Conservation (phyloP, 2,329 filamentous ascomycete species). For the Aspergillus chevalieri region DNA sequence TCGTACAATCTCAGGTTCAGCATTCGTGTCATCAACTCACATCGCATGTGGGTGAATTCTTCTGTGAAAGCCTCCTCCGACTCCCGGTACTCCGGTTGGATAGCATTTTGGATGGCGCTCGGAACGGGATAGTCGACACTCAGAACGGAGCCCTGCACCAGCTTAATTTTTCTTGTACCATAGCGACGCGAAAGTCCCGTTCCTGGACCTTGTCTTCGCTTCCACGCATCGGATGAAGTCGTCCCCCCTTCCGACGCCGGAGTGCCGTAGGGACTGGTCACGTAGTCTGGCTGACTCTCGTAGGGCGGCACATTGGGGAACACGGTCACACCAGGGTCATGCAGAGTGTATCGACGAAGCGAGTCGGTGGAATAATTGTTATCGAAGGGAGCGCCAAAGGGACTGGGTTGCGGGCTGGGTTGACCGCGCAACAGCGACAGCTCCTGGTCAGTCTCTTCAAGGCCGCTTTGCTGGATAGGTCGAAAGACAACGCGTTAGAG, state of each 20-base stretch:
- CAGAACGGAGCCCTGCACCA: slow-evolving; percentile 91
- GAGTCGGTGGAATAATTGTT: slow-evolving; percentile 37
- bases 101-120: slow-evolving; percentile 92
- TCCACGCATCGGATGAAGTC: slow-evolving; percentile 64
- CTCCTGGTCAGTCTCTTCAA: not conserved
- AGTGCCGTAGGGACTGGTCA: slow-evolving; percentile 36
- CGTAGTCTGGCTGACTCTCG: slow-evolving; percentile 55
- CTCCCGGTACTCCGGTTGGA: slow-evolving; percentile 83
- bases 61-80: slow-evolving; percentile 77
- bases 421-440: not conserved
- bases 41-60: slow-evolving; percentile 96
- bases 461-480: not conserved
- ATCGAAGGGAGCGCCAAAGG: slow-evolving; percentile 43
- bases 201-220: slow-evolving; percentile 66
- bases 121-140: slow-evolving; percentile 96
- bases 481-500: not conserved
- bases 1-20: not conserved
- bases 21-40: slow-evolving; percentile 36
- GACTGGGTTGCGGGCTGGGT: slow-evolving; percentile 26
- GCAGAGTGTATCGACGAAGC: slow-evolving; percentile 26
- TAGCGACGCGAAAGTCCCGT: slow-evolving; percentile 65
- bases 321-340: slow-evolving; percentile 49
- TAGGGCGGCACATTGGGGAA: slow-evolving; percentile 45
- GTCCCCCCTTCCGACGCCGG: slow-evolving; percentile 28
- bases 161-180: slow-evolving; percentile 93